phyloP scores from a whole-genome alignment of 2,329 filamentous ascomycete genomes.

The Dothidotthia symphoricarpi region DNA sequence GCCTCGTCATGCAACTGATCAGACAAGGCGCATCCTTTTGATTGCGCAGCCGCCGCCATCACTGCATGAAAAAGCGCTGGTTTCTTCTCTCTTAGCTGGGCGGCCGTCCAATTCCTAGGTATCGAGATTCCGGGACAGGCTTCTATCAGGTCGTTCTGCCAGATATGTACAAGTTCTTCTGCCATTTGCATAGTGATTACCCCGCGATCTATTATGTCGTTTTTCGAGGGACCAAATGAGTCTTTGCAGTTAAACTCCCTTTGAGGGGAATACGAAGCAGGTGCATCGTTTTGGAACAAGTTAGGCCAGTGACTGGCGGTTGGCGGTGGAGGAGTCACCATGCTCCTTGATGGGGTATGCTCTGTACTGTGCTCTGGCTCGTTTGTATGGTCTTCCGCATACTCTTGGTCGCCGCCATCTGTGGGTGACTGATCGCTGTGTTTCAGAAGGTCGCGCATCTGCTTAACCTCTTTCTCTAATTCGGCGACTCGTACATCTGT shows the following conservation, averaged over 20 bases:
- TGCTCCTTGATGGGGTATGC: constrained; percentile 14
- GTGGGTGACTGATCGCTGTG: constrained; percentile 22
- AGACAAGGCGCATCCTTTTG: constrained; percentile 31
- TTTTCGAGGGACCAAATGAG: constrained; percentile 24
- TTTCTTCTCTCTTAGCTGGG: constrained; percentile 30
- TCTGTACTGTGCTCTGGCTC: constrained; percentile 15
- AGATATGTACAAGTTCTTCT: constrained; percentile 30
- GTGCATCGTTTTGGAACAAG: neutral
- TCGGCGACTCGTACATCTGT: constrained; percentile 41
- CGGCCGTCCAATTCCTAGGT: constrained; percentile 31
- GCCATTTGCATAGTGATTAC: constrained; percentile 31
- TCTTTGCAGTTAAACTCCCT: constrained; percentile 13
- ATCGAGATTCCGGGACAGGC: constrained; percentile 35
- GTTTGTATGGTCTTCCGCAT: constrained; percentile 28
- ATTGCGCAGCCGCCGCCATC: constrained; percentile 39
- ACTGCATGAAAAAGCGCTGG: constrained; percentile 38
- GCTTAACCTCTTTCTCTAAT: constrained; percentile 38
- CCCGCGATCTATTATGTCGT: constrained; percentile 37
- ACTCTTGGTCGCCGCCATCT: constrained; percentile 30
- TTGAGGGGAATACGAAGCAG: constrained; percentile 5
- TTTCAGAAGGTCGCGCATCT: constrained; percentile 35
- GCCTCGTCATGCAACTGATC: constrained; percentile 37
- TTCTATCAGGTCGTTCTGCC: constrained; percentile 29
- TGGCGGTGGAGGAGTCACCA: constrained; percentile 8
- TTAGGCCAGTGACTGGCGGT: constrained; percentile 10